Base-by-base conservation (phyloP, 1,139 yeast genomes). In the Taphrina communis region DNA sequence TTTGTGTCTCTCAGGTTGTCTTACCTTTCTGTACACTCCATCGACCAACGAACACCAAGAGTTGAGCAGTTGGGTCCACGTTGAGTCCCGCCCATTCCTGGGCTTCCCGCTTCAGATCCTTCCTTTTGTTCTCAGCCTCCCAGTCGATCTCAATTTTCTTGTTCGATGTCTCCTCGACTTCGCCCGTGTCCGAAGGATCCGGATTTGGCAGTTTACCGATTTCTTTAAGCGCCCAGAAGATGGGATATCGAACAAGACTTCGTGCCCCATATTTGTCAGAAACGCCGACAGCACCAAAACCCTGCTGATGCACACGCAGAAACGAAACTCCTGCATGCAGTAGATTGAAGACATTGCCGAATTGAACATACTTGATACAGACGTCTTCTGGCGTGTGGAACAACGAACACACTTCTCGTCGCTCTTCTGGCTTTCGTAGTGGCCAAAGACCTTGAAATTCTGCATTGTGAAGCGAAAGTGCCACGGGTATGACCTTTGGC, bases 391-490 rank as follows among this genome's bases (percentile, higher is more conserved):
- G 35, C 14, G 56, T 55, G 42, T 68, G 68, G 57, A 62, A 68
- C 14, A 68, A 51, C 12, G 68, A 36, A 48, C 70, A 68, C 8
- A 68, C 70, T 56, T 68, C 70, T 36, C 55, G 19, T 38, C 58
- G 55, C 44, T 68, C 70, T 11, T 55, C 70, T 7, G 53, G 42
- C 11, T 57, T 68, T 14, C 70, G 62, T 21, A 68, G 41, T 19
- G 70, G 70, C 70, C 70, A 68, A 17, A 68, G 51, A 51, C 70
- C 70, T 31, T 68, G 70, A 41, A 68, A 68, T 41, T 68, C 70
- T 14, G 70, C 70, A 48, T 68, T 68, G 51, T 68, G 70, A 55
- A 68, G 68, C 14, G 70, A 68, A 42, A 68, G 39, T 14, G 67
- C 70, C 39, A 53, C 56, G 35, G 70, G 70, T 44, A 68, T 63